Evolutionary conservation across 2,329 filamentous ascomycete genomes (phyloP).

Genomic region (Claviceps cyperi): DNA sequence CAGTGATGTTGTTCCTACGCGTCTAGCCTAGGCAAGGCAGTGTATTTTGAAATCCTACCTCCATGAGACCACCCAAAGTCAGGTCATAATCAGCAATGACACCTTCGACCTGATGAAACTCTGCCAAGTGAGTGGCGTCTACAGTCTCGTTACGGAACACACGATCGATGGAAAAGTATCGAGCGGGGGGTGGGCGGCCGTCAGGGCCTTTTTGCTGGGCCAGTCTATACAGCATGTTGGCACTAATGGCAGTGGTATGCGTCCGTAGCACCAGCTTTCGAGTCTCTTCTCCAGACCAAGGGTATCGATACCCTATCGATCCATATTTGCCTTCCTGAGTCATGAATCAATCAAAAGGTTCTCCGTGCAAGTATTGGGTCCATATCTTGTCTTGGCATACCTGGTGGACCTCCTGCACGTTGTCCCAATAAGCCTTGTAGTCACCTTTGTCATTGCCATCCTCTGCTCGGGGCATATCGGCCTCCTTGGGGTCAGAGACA

Average conservation of each 20-base stretch:
- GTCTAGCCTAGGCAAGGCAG: neutral
- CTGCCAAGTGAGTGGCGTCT: slow-evolving; percentile 88
- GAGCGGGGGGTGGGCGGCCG: slow-evolving; percentile 51
- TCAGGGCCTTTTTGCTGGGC: slow-evolving; percentile 67
- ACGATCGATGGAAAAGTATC: slow-evolving; percentile 96
- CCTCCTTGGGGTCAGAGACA: slow-evolving; percentile 72
- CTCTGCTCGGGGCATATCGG: slow-evolving; percentile 44
- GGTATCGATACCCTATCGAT: slow-evolving; percentile 92
- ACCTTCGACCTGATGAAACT: slow-evolving; percentile 98
- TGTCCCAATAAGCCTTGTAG: slow-evolving; percentile 78
- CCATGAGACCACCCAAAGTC: slow-evolving; percentile 83
- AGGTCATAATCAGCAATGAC: slow-evolving; percentile 95
- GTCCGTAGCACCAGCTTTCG: slow-evolving; percentile 77
- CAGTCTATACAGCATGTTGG: slow-evolving; percentile 81
- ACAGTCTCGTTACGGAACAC: slow-evolving; percentile 98
- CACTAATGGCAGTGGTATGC: slow-evolving; percentile 86
- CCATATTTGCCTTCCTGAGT: slow-evolving; percentile 67
- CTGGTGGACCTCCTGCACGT: slow-evolving; percentile 75
- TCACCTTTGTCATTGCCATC: slow-evolving; percentile 41
- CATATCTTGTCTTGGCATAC: neutral
- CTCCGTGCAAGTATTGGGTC: neutral
- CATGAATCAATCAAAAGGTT: neutral
- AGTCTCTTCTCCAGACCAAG: slow-evolving; percentile 79
- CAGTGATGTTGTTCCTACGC: neutral
- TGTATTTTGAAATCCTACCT: slow-evolving; percentile 11